A percentile compares a stretch with the other conserved stretches of the same genome.
Conservation (phyloP, 1,284 basidiomycete genomes). For the Leccinum pachyderme region DNA sequence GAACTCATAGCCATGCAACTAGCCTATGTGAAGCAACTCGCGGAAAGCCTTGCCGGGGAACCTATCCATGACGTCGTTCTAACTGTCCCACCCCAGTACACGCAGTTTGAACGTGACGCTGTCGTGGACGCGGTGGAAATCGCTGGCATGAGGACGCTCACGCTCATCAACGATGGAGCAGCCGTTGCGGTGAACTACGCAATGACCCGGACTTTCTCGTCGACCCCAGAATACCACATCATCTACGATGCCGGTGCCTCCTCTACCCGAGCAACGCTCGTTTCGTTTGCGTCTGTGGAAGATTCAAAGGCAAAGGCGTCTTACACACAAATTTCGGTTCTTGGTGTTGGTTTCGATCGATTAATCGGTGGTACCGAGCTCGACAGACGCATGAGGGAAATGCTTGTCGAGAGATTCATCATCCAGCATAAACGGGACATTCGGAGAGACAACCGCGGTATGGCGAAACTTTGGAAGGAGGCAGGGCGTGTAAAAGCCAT, state of each 20-base stretch:
- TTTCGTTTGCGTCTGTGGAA: constrained; percentile 68
- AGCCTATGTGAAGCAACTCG: constrained; percentile 85
- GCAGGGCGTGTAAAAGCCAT: constrained; percentile 90
- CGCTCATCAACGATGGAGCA: constrained; percentile 90
- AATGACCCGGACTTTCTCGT: constrained; percentile 86
- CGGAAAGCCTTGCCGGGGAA: constrained; percentile 77
- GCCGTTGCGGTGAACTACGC: constrained; percentile 95
- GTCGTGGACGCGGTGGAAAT: constrained; percentile 90
- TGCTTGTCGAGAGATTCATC: constrained; percentile 78
- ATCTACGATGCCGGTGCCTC: constrained; percentile 95
- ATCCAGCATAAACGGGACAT: constrained; percentile 63
- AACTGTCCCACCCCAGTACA: constrained; percentile 85
- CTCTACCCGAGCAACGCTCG: constrained; percentile 83
- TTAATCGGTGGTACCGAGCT: constrained; percentile 80
- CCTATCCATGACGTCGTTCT: constrained; percentile 79
- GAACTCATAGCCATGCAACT: constrained; percentile 96
- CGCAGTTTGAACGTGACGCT: constrained; percentile 85
- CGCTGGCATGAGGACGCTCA: constrained; percentile 80
- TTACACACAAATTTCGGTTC: constrained; percentile 75
- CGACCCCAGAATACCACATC: constrained; percentile 79
- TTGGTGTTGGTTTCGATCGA: constrained; percentile 80
- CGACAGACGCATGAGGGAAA: constrained; percentile 80
- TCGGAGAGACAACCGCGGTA: constrained; percentile 75
- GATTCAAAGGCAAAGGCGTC: constrained; percentile 47
- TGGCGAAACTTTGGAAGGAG: constrained; percentile 95